A percentile compares a stretch with the other conserved stretches of the same genome.
These are phyloP conservation scores for Pseudopediastrum boryanum DNA, from an alignment of 139 green algal species.

Conservation along the genomic window DNA sequence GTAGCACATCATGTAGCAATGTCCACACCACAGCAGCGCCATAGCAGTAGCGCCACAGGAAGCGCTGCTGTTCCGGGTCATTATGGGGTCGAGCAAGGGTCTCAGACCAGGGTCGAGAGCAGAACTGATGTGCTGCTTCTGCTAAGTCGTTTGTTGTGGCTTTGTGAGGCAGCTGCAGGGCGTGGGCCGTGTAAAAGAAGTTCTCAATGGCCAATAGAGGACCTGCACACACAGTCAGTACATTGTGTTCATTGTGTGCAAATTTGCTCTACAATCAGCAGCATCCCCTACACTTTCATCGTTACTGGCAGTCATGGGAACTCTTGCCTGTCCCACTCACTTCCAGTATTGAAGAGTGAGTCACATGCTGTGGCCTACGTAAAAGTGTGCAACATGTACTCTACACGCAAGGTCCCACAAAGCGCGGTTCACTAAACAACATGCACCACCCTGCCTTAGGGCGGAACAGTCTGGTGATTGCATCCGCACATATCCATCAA, in stretches of 20 bases:
- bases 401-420: too few relatives aligned
- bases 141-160: constrained; percentile 26
- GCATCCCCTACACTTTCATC: too few relatives aligned
- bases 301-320: too few relatives aligned
- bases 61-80: constrained; percentile 20
- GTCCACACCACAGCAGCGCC: constrained; percentile 51
- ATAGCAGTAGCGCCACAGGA: constrained; percentile 64
- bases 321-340: too few relatives aligned
- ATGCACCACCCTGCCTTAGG: too few relatives aligned
- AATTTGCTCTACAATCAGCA: too few relatives aligned
- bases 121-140: constrained; percentile 37
- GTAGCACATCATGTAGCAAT: constrained; percentile 55
- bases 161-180: constrained; percentile 8
- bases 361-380: too few relatives aligned
- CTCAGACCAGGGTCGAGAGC: constrained; percentile 37
- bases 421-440: too few relatives aligned
- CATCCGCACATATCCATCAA: too few relatives aligned
- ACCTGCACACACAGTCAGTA: constrained; percentile 13
- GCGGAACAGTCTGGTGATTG: too few relatives aligned
- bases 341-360: too few relatives aligned
- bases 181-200: constrained; percentile 50
- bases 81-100: constrained; percentile 1
- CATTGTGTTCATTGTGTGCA: neutral
- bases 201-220: constrained; percentile 49
- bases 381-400: too few relatives aligned